A percentile compares a stretch with the other conserved stretches of the same genome.
These are phyloP conservation scores for Pisolithus thermaeus DNA, from an alignment of 1,284 basidiomycete genomes.

Conservation along the genomic window DNA sequence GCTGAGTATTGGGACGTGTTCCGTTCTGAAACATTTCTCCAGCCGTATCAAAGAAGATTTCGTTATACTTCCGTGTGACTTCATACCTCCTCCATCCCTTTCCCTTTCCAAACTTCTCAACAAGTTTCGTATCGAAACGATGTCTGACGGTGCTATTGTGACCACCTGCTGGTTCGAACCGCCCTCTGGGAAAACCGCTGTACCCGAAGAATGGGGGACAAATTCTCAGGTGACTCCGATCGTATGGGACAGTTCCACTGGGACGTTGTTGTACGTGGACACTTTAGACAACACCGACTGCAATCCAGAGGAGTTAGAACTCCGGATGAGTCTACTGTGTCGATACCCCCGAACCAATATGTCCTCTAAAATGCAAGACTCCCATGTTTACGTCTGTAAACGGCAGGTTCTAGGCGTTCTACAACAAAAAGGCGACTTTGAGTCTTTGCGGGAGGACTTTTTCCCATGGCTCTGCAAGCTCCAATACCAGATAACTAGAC, in stretches of 20 bases:
- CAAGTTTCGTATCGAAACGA: slow-evolving; percentile 70
- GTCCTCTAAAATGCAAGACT: slow-evolving; percentile 71
- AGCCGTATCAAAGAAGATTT: slow-evolving; percentile 75
- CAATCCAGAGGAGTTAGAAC: slow-evolving; percentile 63
- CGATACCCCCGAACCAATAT: slow-evolving; percentile 71
- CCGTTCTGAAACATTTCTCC: slow-evolving; percentile 65
- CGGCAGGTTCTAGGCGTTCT: slow-evolving; percentile 71
- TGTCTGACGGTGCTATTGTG: slow-evolving; percentile 62
- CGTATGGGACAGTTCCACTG: slow-evolving; percentile 58
- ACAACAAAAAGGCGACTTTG: slow-evolving; percentile 60
- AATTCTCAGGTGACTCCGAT: slow-evolving; percentile 42
- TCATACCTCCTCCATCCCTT: slow-evolving; percentile 71
- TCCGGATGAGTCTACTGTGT: slow-evolving; percentile 69
- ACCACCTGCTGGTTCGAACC: slow-evolving; percentile 76
- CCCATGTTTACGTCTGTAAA: slow-evolving; percentile 87
- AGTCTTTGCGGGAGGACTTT: slow-evolving; percentile 82
- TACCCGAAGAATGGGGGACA: slow-evolving; percentile 62
- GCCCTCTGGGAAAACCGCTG: slow-evolving; percentile 47
- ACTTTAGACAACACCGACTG: slow-evolving; percentile 61
- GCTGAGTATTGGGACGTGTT: slow-evolving; percentile 59
- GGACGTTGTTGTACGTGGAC: slow-evolving; percentile 69
- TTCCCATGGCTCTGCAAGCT: slow-evolving; percentile 86
- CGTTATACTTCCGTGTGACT: slow-evolving; percentile 88
- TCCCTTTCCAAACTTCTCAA: slow-evolving; percentile 71
- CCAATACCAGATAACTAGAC: slow-evolving; percentile 62